A percentile compares a stretch with the other conserved stretches of the same genome.
Conservation (phyloP, 2,329 filamentous ascomycete species). For the Botrytis sinoallii region DNA sequence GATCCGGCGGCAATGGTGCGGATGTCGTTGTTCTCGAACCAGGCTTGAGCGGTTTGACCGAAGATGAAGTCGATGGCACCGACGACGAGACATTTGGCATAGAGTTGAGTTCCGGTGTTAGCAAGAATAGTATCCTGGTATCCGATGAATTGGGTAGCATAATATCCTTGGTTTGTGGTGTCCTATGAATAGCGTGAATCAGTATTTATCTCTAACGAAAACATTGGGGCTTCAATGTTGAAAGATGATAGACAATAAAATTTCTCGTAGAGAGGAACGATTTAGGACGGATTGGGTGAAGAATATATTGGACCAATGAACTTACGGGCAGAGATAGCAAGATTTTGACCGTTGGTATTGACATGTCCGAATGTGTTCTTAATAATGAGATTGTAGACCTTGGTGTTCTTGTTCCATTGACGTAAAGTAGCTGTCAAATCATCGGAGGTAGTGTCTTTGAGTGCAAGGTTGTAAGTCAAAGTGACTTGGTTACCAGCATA, state of each 20-base stretch:
- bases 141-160: slow-evolving; percentile 51
- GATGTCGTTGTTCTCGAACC: slow-evolving; percentile 45
- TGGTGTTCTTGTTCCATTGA: slow-evolving; percentile 45
- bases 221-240: slow-evolving; percentile 43
- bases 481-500: slow-evolving; percentile 52
- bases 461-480: slow-evolving; percentile 41
- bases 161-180: slow-evolving; percentile 53
- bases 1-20: slow-evolving; percentile 48
- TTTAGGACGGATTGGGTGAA: not conserved
- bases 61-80: slow-evolving; percentile 61
- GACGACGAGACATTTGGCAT: slow-evolving; percentile 53
- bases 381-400: slow-evolving; percentile 58
- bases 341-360: slow-evolving; percentile 46
- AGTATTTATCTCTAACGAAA: slow-evolving; percentile 44
- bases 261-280: not conserved
- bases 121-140: slow-evolving; percentile 54
- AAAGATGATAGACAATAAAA: not conserved
- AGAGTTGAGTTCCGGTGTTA: slow-evolving; percentile 52
- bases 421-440: slow-evolving; percentile 36
- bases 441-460: slow-evolving; percentile 44
- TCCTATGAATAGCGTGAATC: slow-evolving; percentile 51
- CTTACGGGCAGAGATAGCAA: slow-evolving; percentile 49
- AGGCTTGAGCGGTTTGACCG: slow-evolving; percentile 49
- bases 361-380: slow-evolving; percentile 31
- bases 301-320: not conserved